A percentile compares a stretch with the other conserved stretches of the same genome.
Evolutionary conservation across 2,329 filamentous ascomycete species (phyloP).

Genomic region (Incumbomyces delicatus): DNA sequence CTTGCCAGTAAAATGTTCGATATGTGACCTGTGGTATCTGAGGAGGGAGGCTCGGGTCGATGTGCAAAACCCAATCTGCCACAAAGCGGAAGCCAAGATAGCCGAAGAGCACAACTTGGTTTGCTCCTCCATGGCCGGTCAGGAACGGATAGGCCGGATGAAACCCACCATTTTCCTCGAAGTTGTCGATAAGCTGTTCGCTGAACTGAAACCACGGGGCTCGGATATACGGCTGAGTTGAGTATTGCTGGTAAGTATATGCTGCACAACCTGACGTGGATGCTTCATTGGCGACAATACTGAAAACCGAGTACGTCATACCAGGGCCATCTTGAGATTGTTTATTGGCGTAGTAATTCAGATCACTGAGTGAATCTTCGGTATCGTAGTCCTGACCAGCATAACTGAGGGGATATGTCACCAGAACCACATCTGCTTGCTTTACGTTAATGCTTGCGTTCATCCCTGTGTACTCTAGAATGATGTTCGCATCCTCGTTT

Average conservation of each 20-base stretch:
- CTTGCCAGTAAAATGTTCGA: slow-evolving; percentile 57
- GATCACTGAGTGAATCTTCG: slow-evolving; percentile 42
- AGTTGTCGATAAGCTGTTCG: slow-evolving; percentile 56
- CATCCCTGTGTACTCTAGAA: slow-evolving; percentile 56
- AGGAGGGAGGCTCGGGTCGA: slow-evolving; percentile 56
- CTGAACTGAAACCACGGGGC: slow-evolving; percentile 63
- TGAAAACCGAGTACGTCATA: slow-evolving; percentile 65
- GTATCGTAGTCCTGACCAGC: slow-evolving; percentile 42
- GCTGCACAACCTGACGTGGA: slow-evolving; percentile 58
- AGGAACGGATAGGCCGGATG: slow-evolving; percentile 63
- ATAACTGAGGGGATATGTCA: slow-evolving; percentile 56
- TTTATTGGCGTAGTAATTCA: slow-evolving; percentile 61
- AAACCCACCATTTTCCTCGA: slow-evolving; percentile 51
- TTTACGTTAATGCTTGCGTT: slow-evolving; percentile 58
- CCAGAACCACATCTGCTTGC: slow-evolving; percentile 60
- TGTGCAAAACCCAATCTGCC: slow-evolving; percentile 45
- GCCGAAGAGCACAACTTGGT: slow-evolving; percentile 58
- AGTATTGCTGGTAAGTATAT: slow-evolving; percentile 58
- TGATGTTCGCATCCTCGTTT: slow-evolving; percentile 47
- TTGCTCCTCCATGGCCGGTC: slow-evolving; percentile 59
- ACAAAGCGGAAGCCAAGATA: slow-evolving; percentile 56
- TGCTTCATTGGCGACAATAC: slow-evolving; percentile 55
- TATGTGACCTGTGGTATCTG: slow-evolving; percentile 53
- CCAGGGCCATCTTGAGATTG: slow-evolving; percentile 59
- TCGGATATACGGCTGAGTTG: slow-evolving; percentile 53